Evolutionary conservation across 306 rosid species (phyloP).

Genomic region (Medicago truncatula): MtrunA17r5.0-ANR NC_053042.1:1495001-1495500

Average conservation of each 20-base stretch:
- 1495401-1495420: slow-evolving; percentile 96
- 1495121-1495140: slow-evolving; percentile 81
- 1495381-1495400: slow-evolving; percentile 40
- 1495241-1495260: background rate
- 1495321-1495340: background rate
- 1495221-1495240: background rate
- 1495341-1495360: background rate
- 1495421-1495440: slow-evolving; percentile 93
- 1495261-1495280: too few species aligned
- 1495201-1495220: slow-evolving; percentile 6
- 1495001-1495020: slow-evolving; percentile 86
- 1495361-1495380: background rate
- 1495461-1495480: slow-evolving; percentile 85
- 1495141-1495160: slow-evolving; percentile 71
- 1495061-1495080: slow-evolving; percentile 89
- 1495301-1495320: too few species aligned
- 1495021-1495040: slow-evolving; percentile 81
- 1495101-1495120: slow-evolving; percentile 87
- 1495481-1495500: slow-evolving; percentile 78
- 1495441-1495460: slow-evolving; percentile 98
- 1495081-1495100: slow-evolving; percentile 82
- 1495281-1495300: too few species aligned
- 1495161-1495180: slow-evolving; percentile 18
- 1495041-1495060: slow-evolving; percentile 99
- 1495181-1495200: background rate